Conservation (phyloP, 2,329 filamentous ascomycete genomes). For the Phoma herbarum region DNA sequence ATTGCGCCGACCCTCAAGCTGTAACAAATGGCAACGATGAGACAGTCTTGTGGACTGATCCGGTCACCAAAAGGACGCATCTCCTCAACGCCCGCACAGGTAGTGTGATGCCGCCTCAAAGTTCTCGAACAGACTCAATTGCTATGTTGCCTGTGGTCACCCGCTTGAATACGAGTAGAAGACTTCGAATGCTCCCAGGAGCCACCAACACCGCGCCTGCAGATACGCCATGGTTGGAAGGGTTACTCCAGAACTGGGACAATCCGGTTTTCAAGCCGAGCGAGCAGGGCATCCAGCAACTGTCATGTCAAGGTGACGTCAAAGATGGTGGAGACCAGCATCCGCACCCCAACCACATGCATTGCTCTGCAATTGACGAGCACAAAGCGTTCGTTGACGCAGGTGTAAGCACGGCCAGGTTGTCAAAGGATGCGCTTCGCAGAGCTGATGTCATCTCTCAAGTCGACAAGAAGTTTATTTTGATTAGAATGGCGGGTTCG, state of each 20-base stretch:
- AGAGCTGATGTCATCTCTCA: constrained; percentile 76
- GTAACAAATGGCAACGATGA: constrained; percentile 36
- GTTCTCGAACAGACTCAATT: constrained; percentile 21
- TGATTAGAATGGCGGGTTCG: constrained; percentile 65
- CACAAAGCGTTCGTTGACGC: constrained; percentile 40
- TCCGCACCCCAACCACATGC: constrained; percentile 8
- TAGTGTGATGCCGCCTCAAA: constrained; percentile 40
- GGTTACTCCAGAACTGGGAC: constrained; percentile 71
- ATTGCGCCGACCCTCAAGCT: not conserved
- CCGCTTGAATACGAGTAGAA: constrained; percentile 36
- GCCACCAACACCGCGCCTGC: constrained; percentile 15
- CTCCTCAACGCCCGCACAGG: constrained; percentile 67
- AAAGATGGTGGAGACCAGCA: constrained; percentile 16
- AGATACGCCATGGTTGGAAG: constrained; percentile 64
- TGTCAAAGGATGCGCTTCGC: constrained; percentile 66
- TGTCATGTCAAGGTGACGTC: constrained; percentile 31
- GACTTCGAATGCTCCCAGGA: constrained; percentile 44
- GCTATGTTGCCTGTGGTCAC: constrained; percentile 9
- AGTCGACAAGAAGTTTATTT: constrained; percentile 88
- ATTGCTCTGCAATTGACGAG: constrained; percentile 24
- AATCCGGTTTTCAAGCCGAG: constrained; percentile 76
- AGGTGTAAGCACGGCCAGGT: constrained; percentile 33
- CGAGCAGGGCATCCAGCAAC: constrained; percentile 55
- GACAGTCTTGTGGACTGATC: constrained; percentile 68
- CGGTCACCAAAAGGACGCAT: constrained; percentile 62